Conservation (phyloP, 2,329 filamentous ascomycete species). For the Sclerotiophoma versabilis region DNA sequence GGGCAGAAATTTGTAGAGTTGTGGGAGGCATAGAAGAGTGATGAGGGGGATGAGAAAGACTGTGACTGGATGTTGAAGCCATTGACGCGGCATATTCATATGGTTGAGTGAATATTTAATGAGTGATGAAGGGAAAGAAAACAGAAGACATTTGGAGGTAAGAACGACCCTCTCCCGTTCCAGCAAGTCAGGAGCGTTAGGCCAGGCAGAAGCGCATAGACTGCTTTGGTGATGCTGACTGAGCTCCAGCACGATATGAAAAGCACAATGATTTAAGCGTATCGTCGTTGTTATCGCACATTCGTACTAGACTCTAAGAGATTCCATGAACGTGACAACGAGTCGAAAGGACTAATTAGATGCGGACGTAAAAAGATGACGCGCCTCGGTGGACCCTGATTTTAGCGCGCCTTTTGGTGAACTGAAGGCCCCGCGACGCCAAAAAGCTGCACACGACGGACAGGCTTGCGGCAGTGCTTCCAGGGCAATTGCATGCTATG, state of each 20-base stretch:
- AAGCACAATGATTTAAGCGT: too few species aligned
- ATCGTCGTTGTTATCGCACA: too few species aligned
- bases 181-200: conserved; percentile 3
- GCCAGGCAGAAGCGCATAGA: background rate
- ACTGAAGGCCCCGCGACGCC: conserved; percentile 10
- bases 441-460: conserved; percentile 9
- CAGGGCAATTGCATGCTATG: background rate
- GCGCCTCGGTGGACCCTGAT: conserved; percentile 12
- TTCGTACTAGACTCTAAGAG: background rate
- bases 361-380: background rate
- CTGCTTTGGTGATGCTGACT: conserved; percentile 2
- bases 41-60: conserved; percentile 17
- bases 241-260: too few species aligned
- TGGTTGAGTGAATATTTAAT: background rate
- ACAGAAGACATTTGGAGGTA: background rate
- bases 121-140: too few species aligned
- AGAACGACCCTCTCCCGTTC: too few species aligned
- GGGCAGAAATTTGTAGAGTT: conserved; percentile 7
- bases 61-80: conserved; percentile 18
- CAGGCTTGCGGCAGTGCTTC: background rate
- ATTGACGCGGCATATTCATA: conserved; percentile 7
- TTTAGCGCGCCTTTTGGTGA: conserved; percentile 11
- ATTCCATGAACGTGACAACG: background rate
- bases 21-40: conserved; percentile 5
- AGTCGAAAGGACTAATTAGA: background rate